Evolutionary conservation across 257 asterid species (phyloP).

Genomic region (Solanum lignicaule): DNA sequence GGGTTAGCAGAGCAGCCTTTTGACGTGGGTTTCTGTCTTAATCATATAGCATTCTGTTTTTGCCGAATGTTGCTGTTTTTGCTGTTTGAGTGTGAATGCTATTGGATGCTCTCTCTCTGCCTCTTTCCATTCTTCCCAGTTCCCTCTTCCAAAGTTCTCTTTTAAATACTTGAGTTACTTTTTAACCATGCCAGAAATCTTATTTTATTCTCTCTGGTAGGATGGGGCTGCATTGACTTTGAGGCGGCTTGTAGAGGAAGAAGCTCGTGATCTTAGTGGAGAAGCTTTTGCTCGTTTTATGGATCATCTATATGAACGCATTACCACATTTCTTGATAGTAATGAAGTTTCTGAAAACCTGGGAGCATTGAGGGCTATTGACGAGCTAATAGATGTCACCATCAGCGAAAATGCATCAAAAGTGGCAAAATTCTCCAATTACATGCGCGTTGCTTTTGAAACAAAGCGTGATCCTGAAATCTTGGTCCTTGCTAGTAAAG

Average conservation of each 20-base stretch:
- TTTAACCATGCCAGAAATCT: not conserved
- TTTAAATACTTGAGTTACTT: not conserved
- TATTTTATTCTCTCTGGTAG: conserved; percentile 16
- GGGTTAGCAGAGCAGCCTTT: not conserved
- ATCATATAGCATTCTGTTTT: not conserved
- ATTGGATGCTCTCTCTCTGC: not conserved
- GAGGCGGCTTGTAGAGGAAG: conserved; percentile 79
- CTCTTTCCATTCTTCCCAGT: not conserved
- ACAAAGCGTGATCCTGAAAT: conserved; percentile 86
- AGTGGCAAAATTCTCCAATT: conserved; percentile 71
- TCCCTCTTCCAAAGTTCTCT: not conserved
- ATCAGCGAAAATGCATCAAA: conserved; percentile 88
- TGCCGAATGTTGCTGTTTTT: not conserved
- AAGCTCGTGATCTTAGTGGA: conserved; percentile 76
- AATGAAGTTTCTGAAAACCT: conserved; percentile 79
- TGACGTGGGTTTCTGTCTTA: not conserved
- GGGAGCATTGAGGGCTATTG: conserved; percentile 96
- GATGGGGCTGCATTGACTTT: conserved; percentile 78
- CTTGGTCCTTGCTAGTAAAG: conserved; percentile 81
- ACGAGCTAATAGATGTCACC: conserved; percentile 86
- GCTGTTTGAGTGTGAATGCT: not conserved
- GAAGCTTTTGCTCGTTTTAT: conserved; percentile 83
- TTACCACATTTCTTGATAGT: conserved; percentile 73
- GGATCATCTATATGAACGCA: conserved; percentile 84
- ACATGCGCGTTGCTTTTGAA: conserved; percentile 86